A percentile compares a stretch with the other conserved stretches of the same genome.
Evolutionary conservation across 805 yeast genomes (phyloP).

Genomic region (Wickerhamomyces canadensis): DNA sequence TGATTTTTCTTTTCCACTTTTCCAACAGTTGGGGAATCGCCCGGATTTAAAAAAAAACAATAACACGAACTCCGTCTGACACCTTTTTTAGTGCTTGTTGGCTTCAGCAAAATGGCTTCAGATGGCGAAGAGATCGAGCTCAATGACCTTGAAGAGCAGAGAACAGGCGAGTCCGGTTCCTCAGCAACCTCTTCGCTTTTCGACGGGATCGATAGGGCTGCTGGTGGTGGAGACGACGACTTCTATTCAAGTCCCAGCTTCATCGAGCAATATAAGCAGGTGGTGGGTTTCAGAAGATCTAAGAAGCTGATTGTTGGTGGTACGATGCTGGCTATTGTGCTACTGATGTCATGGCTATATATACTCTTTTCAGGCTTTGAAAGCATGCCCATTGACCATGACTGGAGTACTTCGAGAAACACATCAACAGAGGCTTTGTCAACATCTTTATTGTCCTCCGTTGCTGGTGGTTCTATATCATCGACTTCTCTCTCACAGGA

Average conservation of each 20-base stretch:
- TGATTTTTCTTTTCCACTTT: too few relatives aligned
- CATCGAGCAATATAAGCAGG: not conserved
- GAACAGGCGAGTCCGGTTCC: not conserved
- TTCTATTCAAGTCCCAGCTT: constrained; percentile 2
- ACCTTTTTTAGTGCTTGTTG: too few relatives aligned
- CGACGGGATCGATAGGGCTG: constrained; percentile 25
- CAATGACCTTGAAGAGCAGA: not conserved
- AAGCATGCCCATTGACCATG: too few relatives aligned
- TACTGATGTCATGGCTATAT: constrained; percentile 3
- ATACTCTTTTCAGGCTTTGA: too few relatives aligned
- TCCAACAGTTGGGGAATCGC: too few relatives aligned
- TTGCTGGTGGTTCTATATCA: not conserved
- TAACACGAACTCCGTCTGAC: too few relatives aligned
- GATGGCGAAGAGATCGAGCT: not conserved
- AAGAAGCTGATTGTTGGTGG: not conserved
- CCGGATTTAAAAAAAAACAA: too few relatives aligned
- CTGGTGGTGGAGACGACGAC: constrained; percentile 5
- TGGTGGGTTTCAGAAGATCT: not conserved
- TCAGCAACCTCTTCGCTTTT: constrained; percentile 25
- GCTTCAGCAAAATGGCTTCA: too few relatives aligned
- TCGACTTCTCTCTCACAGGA: not conserved
- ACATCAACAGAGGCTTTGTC: too few relatives aligned
- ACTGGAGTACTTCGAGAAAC: not conserved
- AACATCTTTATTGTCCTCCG: not conserved
- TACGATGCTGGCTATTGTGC: not conserved